Percentiles rank a stretch among this genome's conserved stretches.
Evolutionary conservation across 1,284 basidiomycete genomes (phyloP).

Genomic region (Ustilago esculenta): DNA sequence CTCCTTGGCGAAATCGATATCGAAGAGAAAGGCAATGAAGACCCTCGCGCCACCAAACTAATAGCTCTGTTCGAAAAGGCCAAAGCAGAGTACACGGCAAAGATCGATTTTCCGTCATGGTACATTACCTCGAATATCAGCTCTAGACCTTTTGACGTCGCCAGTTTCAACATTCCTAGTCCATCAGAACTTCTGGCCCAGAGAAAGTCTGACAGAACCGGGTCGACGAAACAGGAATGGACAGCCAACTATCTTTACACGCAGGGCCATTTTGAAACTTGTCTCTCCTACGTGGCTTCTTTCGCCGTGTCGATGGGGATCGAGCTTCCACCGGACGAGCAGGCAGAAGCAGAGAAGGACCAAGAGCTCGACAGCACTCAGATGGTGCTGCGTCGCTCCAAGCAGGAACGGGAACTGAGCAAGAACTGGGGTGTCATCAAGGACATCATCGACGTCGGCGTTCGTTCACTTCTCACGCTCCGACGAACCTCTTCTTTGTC

Average conservation of each 20-base stretch:
- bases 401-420: slow-evolving; percentile 36
- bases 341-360: not conserved
- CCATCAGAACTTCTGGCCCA: slow-evolving; percentile 8
- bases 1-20: slow-evolving; percentile 41
- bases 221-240: slow-evolving; percentile 40
- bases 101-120: slow-evolving; percentile 31
- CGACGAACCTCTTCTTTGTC: not conserved
- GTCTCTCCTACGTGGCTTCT: slow-evolving; percentile 31
- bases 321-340: not conserved
- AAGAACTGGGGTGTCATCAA: slow-evolving; percentile 46
- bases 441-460: slow-evolving; percentile 31
- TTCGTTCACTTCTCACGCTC: slow-evolving; percentile 21
- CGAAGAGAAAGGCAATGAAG: slow-evolving; percentile 14
- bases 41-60: slow-evolving; percentile 37
- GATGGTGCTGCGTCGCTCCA: slow-evolving; percentile 12
- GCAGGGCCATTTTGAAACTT: slow-evolving; percentile 27
- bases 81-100: slow-evolving; percentile 31
- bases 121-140: slow-evolving; percentile 10
- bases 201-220: slow-evolving; percentile 14
- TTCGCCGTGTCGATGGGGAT: slow-evolving; percentile 34
- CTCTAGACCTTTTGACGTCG: slow-evolving; percentile 4
- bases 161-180: slow-evolving; percentile 2
- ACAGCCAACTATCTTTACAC: slow-evolving; percentile 35
- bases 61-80: slow-evolving; percentile 39
- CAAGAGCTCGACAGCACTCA: slow-evolving; percentile 24